These are phyloP conservation scores for Penicillium carneum DNA, from an alignment of 2,329 filamentous ascomycete species.

Conservation along the genomic window DNA sequence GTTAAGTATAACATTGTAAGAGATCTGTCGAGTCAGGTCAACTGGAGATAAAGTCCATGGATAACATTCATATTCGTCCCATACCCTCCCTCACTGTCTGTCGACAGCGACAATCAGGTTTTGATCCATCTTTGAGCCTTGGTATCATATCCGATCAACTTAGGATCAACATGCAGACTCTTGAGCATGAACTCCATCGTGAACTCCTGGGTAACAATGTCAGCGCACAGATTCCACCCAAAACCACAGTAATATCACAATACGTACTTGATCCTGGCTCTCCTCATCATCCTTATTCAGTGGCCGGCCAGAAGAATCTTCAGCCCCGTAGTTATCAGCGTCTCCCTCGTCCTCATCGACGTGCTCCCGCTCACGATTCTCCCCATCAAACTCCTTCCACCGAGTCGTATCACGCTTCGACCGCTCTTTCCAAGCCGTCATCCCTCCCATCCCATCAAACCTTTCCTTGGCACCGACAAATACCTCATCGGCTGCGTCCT, in stretches of 20 bases:
- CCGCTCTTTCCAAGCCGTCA: constrained; percentile 62
- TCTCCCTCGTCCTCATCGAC: constrained; percentile 42
- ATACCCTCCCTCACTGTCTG: neutral
- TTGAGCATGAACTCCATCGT: constrained; percentile 75
- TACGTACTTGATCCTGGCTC: constrained; percentile 45
- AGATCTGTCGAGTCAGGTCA: neutral
- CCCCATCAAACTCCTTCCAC: constrained; percentile 46
- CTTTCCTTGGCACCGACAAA: constrained; percentile 67
- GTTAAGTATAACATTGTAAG: neutral
- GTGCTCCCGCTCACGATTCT: constrained; percentile 48
- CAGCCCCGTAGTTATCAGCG: constrained; percentile 45
- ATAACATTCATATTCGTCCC: neutral
- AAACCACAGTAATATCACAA: neutral
- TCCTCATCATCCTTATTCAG: constrained; percentile 40
- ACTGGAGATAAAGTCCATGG: neutral
- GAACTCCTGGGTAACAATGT: constrained; percentile 59
- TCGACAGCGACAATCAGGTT: neutral
- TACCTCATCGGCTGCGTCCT: constrained; percentile 71
- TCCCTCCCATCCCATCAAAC: constrained; percentile 69
- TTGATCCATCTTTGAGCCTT: constrained; percentile 63
- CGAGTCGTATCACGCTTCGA: constrained; percentile 56
- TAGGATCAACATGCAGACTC: constrained; percentile 68
- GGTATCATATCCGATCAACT: constrained; percentile 69
- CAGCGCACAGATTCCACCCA: constrained; percentile 3
- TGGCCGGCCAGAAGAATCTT: constrained; percentile 41